Conservation (phyloP, 1,284 basidiomycete genomes). For the Peniophora sp. region DNA sequence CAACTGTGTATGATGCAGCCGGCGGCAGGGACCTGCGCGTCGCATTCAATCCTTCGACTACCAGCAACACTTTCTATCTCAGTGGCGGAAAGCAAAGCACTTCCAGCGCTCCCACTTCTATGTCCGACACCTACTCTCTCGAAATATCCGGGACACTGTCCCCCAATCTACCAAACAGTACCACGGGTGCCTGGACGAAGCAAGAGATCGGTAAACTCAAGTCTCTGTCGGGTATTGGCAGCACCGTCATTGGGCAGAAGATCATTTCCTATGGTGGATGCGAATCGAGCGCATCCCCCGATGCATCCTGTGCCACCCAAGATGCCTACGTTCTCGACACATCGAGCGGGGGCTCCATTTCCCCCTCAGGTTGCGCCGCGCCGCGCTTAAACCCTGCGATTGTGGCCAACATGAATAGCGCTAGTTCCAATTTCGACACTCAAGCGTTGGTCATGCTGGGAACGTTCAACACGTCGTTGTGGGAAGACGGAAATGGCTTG, state of each 20-base stretch:
- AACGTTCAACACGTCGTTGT: slow-evolving; percentile 49
- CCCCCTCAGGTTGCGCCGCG: slow-evolving; percentile 51
- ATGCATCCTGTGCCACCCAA: slow-evolving; percentile 45
- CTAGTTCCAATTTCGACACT: slow-evolving; percentile 45
- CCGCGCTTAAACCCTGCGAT: slow-evolving; percentile 56
- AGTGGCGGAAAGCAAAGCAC: slow-evolving; percentile 17
- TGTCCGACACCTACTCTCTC: slow-evolving; percentile 64
- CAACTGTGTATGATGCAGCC: slow-evolving; percentile 58
- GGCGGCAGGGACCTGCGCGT: slow-evolving; percentile 61
- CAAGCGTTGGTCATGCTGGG: slow-evolving; percentile 68
- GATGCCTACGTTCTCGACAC: slow-evolving; percentile 49
- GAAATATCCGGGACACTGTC: slow-evolving; percentile 61
- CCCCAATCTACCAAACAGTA: slow-evolving; percentile 47
- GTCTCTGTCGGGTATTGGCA: slow-evolving; percentile 38
- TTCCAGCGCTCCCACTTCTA: slow-evolving; percentile 36
- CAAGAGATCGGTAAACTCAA: slow-evolving; percentile 27
- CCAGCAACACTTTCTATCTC: not conserved
- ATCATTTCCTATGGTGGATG: slow-evolving; percentile 60
- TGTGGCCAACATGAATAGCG: slow-evolving; percentile 50
- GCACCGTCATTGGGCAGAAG: slow-evolving; percentile 43
- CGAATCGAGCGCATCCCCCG: slow-evolving; percentile 29
- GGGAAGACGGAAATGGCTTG: slow-evolving; percentile 57
- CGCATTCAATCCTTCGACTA: slow-evolving; percentile 21
- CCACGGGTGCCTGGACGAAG: slow-evolving; percentile 52
- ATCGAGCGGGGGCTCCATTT: slow-evolving; percentile 24